Evolutionary conservation across 805 yeast genomes (phyloP).

Genomic region (Candida parachauliodes): DNA sequence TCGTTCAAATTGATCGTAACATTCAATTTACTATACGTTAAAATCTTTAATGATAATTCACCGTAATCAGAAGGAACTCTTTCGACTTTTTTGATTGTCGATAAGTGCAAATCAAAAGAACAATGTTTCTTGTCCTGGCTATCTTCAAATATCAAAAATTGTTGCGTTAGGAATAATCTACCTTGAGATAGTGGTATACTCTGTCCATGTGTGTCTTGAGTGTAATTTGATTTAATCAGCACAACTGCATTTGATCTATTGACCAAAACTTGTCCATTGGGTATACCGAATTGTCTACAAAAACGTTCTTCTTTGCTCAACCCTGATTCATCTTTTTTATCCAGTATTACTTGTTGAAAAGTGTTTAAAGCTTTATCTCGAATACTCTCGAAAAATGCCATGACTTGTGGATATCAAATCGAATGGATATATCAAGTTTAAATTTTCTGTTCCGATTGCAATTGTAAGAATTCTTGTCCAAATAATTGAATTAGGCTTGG

Average conservation of each 20-base stretch:
- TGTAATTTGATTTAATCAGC: conserved; percentile 18
- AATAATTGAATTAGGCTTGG: neutral
- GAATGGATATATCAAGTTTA: too few species aligned
- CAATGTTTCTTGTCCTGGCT: conserved; percentile 66
- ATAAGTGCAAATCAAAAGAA: conserved; percentile 65
- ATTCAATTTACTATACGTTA: conserved; percentile 61
- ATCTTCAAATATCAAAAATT: conserved; percentile 72
- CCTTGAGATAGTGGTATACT: conserved; percentile 46
- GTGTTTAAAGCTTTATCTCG: conserved; percentile 46
- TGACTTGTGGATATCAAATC: conserved; percentile 17
- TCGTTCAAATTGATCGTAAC: conserved; percentile 75
- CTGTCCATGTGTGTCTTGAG: conserved; percentile 6
- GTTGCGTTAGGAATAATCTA: conserved; percentile 65
- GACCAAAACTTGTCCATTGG: conserved; percentile 62
- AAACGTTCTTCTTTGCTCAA: conserved; percentile 69
- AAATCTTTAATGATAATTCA: conserved; percentile 65
- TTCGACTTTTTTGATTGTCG: conserved; percentile 81
- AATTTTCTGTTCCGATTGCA: too few species aligned
- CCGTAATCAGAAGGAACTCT: conserved; percentile 70
- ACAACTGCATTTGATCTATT: conserved; percentile 67
- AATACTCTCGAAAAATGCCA: conserved; percentile 51
- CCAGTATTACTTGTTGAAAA: conserved; percentile 35
- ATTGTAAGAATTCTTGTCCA: too few species aligned
- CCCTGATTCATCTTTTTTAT: conserved; percentile 39
- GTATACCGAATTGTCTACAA: conserved; percentile 64